Conservation (phyloP, 768 basidiomycete genomes). For the Macrolepiota dolichaula region DNA sequence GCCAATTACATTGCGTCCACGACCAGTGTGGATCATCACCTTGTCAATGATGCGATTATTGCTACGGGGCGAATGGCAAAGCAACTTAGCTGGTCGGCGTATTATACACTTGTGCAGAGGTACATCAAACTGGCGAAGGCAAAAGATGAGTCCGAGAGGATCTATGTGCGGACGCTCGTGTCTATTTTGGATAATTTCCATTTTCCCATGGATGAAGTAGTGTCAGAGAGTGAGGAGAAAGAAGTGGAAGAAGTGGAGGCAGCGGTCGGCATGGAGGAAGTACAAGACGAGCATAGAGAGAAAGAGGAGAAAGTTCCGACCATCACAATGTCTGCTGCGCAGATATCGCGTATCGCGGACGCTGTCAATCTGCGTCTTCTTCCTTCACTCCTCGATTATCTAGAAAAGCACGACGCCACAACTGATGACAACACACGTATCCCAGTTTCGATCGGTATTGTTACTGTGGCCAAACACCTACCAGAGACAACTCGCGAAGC, state of each 20-base stretch:
- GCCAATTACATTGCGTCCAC: constrained; percentile 72
- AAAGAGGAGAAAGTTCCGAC: constrained; percentile 6
- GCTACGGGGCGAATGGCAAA: constrained; percentile 77
- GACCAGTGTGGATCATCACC: constrained; percentile 70
- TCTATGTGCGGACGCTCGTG: constrained; percentile 83
- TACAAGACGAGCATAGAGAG: constrained; percentile 16
- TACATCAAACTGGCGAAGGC: constrained; percentile 68
- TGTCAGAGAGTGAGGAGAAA: constrained; percentile 23
- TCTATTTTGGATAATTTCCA: constrained; percentile 87
- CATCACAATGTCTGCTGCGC: constrained; percentile 11
- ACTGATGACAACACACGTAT: constrained; percentile 85
- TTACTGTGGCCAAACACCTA: constrained; percentile 78
- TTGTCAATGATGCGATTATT: constrained; percentile 86
- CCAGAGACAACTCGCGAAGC: constrained; percentile 59
- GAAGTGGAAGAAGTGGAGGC: constrained; percentile 22
- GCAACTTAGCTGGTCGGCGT: constrained; percentile 79
- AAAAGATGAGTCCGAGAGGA: constrained; percentile 71
- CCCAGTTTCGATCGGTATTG: constrained; percentile 84
- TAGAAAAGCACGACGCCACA: constrained; percentile 77
- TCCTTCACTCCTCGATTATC: constrained; percentile 72
- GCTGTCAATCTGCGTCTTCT: constrained; percentile 74
- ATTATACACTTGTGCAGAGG: constrained; percentile 74
- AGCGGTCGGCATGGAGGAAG: constrained; percentile 15
- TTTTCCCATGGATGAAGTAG: constrained; percentile 73
- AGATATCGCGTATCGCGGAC: constrained; percentile 54